phyloP scores from a whole-genome alignment of 768 basidiomycete species.

The Steccherinum ochraceum region DNA sequence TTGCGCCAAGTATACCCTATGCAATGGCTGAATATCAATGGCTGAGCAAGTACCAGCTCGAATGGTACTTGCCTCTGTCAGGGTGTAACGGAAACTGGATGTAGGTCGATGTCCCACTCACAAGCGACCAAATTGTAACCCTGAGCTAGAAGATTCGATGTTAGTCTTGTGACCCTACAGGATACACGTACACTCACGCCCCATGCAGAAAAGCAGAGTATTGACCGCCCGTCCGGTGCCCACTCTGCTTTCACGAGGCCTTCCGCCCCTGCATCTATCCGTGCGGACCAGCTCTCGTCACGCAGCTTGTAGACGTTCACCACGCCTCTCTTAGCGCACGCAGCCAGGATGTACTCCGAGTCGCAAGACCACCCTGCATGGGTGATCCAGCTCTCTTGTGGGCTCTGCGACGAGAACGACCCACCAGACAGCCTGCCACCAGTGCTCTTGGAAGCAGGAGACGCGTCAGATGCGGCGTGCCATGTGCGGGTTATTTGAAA shows the following conservation, averaged over 20 bases:
- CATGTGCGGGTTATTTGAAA: slow-evolving; percentile 81
- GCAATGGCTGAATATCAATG: too few species aligned
- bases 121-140: slow-evolving; percentile 80
- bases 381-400: slow-evolving; percentile 47
- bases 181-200: slow-evolving; percentile 53
- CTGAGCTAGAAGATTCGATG: slow-evolving; percentile 48
- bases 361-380: slow-evolving; percentile 84
- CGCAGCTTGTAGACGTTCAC: slow-evolving; percentile 76
- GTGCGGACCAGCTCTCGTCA: slow-evolving; percentile 73
- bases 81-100: slow-evolving; percentile 84
- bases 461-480: slow-evolving; percentile 45
- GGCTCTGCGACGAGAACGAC: slow-evolving; percentile 16
- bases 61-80: slow-evolving; percentile 52
- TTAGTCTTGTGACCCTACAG: slow-evolving; percentile 1
- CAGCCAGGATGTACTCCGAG: slow-evolving; percentile 80
- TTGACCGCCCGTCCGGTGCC: slow-evolving; percentile 77
- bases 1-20: slow-evolving; percentile 72
- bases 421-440: not conserved
- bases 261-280: slow-evolving; percentile 77
- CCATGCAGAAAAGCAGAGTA: slow-evolving; percentile 91
- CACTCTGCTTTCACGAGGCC: slow-evolving; percentile 85
- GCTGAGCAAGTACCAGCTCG: slow-evolving; percentile 6
- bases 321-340: slow-evolving; percentile 61
- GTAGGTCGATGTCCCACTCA: slow-evolving; percentile 68
- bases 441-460: slow-evolving; percentile 15